A percentile compares a stretch with the other conserved stretches of the same genome.
Evolutionary conservation across 2,329 filamentous ascomycete genomes (phyloP).

Genomic region (Acrodontium crateriforme): DNA sequence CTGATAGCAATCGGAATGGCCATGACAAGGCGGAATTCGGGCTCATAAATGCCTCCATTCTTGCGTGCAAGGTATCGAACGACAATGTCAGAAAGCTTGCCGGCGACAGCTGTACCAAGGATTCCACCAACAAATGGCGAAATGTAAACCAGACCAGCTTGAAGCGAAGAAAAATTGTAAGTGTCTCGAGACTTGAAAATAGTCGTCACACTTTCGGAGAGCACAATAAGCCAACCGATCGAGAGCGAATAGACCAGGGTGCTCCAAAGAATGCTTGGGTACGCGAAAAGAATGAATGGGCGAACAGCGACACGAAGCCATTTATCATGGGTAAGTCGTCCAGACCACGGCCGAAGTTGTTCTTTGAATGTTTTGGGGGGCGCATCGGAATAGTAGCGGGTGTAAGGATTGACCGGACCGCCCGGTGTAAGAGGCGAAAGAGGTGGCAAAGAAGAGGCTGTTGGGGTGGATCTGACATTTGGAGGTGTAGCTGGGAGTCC

Average conservation of each 20-base stretch:
- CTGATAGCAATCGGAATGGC: slow-evolving; percentile 62
- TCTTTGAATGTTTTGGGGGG: slow-evolving; percentile 59
- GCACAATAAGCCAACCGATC: slow-evolving; percentile 87
- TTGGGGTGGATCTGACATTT: slow-evolving; percentile 3
- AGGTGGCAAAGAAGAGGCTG: slow-evolving; percentile 2
- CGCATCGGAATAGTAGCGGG: slow-evolving; percentile 50
- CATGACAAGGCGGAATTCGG: slow-evolving; percentile 87
- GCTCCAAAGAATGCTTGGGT: slow-evolving; percentile 84
- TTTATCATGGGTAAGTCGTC: slow-evolving; percentile 60
- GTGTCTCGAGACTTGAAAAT: slow-evolving; percentile 56
- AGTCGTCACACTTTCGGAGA: slow-evolving; percentile 72
- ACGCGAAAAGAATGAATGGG: slow-evolving; percentile 75
- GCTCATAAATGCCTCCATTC: slow-evolving; percentile 91
- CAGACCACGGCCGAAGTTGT: slow-evolving; percentile 63
- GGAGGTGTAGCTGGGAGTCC: not conserved
- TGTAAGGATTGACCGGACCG: slow-evolving; percentile 40
- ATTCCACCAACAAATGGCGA: slow-evolving; percentile 82
- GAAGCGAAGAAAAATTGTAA: slow-evolving; percentile 71
- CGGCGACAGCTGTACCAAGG: slow-evolving; percentile 81
- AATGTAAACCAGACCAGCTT: slow-evolving; percentile 76
- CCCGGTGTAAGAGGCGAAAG: slow-evolving; percentile 1
- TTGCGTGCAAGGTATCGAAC: slow-evolving; percentile 67
- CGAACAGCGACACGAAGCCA: slow-evolving; percentile 68
- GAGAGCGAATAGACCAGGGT: slow-evolving; percentile 73
- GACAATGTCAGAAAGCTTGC: slow-evolving; percentile 72